phyloP scores from a whole-genome alignment of 805 yeast species.

The Wickerhamia fluorescens region DNA sequence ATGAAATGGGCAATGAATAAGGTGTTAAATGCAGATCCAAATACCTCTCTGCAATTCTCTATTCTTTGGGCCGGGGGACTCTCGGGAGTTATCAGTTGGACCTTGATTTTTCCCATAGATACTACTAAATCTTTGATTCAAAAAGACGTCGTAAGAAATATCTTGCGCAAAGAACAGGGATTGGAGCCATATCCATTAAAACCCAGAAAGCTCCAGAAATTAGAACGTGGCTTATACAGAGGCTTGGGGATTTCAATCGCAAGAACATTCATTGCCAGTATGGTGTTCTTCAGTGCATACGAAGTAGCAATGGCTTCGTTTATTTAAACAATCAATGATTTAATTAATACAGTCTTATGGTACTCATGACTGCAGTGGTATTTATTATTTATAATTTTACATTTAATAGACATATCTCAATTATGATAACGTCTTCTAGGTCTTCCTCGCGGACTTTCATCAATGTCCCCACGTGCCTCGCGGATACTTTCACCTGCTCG shows the following conservation, averaged over 20 bases:
- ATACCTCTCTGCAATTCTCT: conserved; percentile 22
- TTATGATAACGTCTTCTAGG: conserved; percentile 5
- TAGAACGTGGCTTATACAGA: conserved; percentile 41
- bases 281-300: conserved; percentile 67
- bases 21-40: conserved; percentile 19
- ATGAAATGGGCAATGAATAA: conserved; percentile 45
- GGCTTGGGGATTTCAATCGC: conserved; percentile 72
- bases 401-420: no score
- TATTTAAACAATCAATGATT: not conserved
- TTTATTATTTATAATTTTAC: no score
- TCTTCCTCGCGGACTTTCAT: conserved; percentile 5
- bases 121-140: conserved; percentile 73
- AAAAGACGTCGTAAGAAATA: conserved; percentile 62
- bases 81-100: conserved; percentile 73
- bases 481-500: no score
- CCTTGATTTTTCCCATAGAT: conserved; percentile 71
- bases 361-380: no score
- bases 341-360: no score
- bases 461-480: no score
- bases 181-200: conserved; percentile 32
- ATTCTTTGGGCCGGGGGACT: conserved; percentile 62
- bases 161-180: conserved; percentile 47
- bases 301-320: conserved; percentile 50
- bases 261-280: conserved; percentile 65
- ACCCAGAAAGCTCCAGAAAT: conserved; percentile 23